A percentile compares a stretch with the other conserved stretches of the same genome.
phyloP scores from a whole-genome alignment of 768 basidiomycete species.

The Macrocybe gigantea region DNA sequence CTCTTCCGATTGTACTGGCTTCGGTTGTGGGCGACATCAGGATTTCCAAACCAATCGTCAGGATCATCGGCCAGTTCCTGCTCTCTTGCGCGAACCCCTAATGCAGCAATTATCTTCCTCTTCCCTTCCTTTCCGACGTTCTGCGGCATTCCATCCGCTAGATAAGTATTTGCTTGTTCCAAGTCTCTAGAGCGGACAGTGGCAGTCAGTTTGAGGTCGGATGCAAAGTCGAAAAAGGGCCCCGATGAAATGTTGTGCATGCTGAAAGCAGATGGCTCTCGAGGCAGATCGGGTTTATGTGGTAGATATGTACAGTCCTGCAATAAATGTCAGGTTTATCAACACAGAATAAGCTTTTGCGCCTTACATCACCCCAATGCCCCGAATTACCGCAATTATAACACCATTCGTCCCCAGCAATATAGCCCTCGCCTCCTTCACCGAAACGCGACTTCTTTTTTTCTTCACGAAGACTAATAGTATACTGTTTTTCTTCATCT shows the following conservation, averaged over 20 bases:
- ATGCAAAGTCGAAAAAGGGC: slow-evolving; percentile 52
- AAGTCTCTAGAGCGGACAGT: slow-evolving; percentile 35
- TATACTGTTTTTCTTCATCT: slow-evolving; percentile 41
- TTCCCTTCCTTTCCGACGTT: slow-evolving; percentile 65
- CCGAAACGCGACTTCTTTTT: slow-evolving; percentile 50
- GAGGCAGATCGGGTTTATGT: slow-evolving; percentile 33
- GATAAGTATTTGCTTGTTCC: slow-evolving; percentile 31
- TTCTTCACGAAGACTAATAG: slow-evolving; percentile 39
- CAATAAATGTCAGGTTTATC: not conserved
- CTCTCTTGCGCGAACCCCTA: slow-evolving; percentile 38
- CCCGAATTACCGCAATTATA: slow-evolving; percentile 72
- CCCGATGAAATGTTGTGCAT: slow-evolving; percentile 52
- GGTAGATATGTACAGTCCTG: slow-evolving; percentile 57
- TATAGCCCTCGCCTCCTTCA: slow-evolving; percentile 74
- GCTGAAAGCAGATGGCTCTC: slow-evolving; percentile 66
- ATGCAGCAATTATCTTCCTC: slow-evolving; percentile 49
- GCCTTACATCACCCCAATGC: slow-evolving; percentile 74
- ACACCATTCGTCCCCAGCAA: slow-evolving; percentile 72
- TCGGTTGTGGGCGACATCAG: not conserved
- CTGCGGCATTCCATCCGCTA: slow-evolving; percentile 38
- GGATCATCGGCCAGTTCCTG: slow-evolving; percentile 42
- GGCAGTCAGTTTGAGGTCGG: slow-evolving; percentile 20
- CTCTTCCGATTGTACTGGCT: no score
- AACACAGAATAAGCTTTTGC: slow-evolving; percentile 3
- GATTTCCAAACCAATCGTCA: slow-evolving; percentile 62